phyloP scores from a whole-genome alignment of 179 eudicot species.

The Actinidia arguta region DNA sequence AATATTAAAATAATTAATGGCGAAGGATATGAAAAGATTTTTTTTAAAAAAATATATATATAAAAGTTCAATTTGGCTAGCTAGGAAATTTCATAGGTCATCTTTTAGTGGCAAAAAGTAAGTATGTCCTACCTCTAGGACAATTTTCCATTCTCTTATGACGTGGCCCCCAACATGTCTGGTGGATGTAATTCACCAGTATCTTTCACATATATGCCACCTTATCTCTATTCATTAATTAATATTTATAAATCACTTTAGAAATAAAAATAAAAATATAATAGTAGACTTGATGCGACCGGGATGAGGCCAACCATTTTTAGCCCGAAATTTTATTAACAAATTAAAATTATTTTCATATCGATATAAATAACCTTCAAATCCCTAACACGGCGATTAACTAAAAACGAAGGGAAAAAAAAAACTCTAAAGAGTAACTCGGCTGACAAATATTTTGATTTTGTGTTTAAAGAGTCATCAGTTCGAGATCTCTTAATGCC shows the following conservation, averaged over 20 bases:
- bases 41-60: background rate
- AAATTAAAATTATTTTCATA: background rate
- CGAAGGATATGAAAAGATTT: background rate
- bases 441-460: too few relatives aligned
- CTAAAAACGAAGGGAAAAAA: too few relatives aligned
- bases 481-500: too few relatives aligned
- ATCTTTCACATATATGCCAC: background rate
- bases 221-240: background rate
- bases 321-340: background rate
- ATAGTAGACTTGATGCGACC: too few relatives aligned
- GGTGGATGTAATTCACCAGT: conserved; percentile 19
- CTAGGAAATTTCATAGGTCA: background rate
- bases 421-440: too few relatives aligned
- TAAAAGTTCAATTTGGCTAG: background rate
- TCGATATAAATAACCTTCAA: background rate
- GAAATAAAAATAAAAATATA: too few relatives aligned
- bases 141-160: conserved; percentile 26
- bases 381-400: too few relatives aligned
- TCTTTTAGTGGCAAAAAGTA: background rate
- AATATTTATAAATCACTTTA: background rate
- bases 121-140: conserved; percentile 19
- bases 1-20: too few relatives aligned
- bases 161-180: conserved; percentile 24
- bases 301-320: background rate
- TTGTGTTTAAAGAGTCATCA: too few relatives aligned